These are phyloP conservation scores for Populus davidiana DNA, from an alignment of 345 rosid species.

Conservation along the genomic window DNA sequence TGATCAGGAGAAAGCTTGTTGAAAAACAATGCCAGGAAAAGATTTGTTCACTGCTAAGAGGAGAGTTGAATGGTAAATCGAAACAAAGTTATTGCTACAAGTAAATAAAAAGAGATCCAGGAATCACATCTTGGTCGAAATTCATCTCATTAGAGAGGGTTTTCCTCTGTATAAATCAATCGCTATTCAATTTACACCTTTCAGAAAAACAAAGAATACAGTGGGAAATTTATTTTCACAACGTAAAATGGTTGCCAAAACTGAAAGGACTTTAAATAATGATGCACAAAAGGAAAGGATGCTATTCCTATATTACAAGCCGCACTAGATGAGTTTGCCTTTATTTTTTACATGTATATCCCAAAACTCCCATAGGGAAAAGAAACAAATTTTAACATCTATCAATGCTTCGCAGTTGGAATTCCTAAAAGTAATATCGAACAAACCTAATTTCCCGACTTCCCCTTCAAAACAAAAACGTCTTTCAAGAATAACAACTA, in stretches of 20 bases:
- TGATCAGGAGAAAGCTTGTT: background rate
- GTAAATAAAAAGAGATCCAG: background rate
- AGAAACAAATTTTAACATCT: conserved; percentile 12
- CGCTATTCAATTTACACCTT: background rate
- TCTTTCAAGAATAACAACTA: conserved; percentile 18
- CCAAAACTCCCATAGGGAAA: conserved; percentile 3
- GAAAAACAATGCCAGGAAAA: background rate
- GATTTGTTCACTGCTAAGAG: too few relatives aligned
- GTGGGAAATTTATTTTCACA: background rate
- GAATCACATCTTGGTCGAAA: background rate
- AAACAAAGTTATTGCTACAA: background rate
- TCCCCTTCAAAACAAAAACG: conserved; percentile 5
- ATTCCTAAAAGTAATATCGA: conserved; percentile 15
- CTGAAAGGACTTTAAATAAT: background rate
- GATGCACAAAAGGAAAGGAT: background rate
- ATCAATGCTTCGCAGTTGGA: conserved; percentile 8
- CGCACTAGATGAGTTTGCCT: conserved; percentile 17
- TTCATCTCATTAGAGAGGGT: background rate
- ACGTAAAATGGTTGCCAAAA: background rate
- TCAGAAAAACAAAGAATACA: background rate
- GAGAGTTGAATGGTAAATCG: background rate
- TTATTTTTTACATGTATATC: conserved; percentile 28
- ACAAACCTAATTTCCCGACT: conserved; percentile 3
- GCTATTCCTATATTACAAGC: conserved; percentile 38
- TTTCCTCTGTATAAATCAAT: background rate